Base-by-base conservation (phyloP, 768 basidiomycete species). In the Amanita subjunquillea region DNA sequence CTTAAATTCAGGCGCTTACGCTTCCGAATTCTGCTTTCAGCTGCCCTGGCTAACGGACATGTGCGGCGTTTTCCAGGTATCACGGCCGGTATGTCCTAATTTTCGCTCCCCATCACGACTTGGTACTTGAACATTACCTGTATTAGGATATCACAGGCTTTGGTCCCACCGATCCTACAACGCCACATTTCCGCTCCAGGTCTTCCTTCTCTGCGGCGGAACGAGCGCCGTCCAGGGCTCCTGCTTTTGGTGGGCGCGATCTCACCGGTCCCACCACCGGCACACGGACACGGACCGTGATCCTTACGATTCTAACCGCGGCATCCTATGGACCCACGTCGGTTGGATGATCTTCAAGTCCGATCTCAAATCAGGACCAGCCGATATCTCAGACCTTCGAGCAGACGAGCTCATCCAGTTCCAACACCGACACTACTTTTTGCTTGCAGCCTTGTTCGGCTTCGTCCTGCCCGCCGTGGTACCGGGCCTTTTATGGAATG, bases 111-210 rank as follows among this genome's bases (percentile, higher is more conserved):
- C 17, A 12, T 6, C 17, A 23, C 29, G 20, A 29, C 44, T 13
- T 13, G 20, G 37, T 5, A 32, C 23, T 10, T 34, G 45, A 48
- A 40, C 54, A 34, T 39, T 54, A 47, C 30, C 34, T 37, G 34
- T 30, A 25, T 47, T 60, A 83, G 82, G 83, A 27, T 92, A 90
- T 66, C 89, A 92, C 67, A 79, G 89, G 47, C 72, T 91, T 6
- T 92, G 87, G 86, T 87, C 89, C 3, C 89, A 92, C 63, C 77
- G 89, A 48, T 82, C 87, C 1, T 92, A 88, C 65, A 83, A 85
- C 54, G 89, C 88, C 4, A 79, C 81, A 36, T 64, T 71, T n/a
- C 78, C 81, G 27, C 75, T 92, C 13, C 86, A 87, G 62, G 67
- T 81, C 46, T 78, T 83, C 62, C 74, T 91, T 32, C 74, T 88